Percentiles rank a stretch among this genome's conserved stretches.
Evolutionary conservation across 2,329 filamentous ascomycete species (phyloP).

Genomic region (Fusarium solani-melongenae): DNA sequence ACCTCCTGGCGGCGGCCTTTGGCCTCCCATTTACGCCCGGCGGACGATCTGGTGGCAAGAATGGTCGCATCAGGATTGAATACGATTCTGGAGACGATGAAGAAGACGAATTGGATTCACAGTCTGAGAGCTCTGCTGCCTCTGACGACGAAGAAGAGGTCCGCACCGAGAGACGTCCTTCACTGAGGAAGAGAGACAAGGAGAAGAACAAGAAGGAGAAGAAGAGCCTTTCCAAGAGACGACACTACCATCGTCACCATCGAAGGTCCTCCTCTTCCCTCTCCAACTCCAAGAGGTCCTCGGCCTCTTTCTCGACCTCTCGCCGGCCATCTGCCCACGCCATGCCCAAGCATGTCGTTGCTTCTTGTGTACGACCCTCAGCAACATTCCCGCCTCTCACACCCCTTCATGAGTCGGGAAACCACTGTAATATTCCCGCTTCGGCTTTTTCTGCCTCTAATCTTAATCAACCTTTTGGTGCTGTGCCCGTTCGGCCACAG

Average conservation of each 20-base stretch:
- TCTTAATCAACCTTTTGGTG: constrained; percentile 21
- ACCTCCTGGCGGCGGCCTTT: constrained; percentile 43
- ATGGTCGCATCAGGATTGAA: constrained; percentile 2
- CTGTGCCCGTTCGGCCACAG: constrained; percentile 22
- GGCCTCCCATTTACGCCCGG: constrained; percentile 39
- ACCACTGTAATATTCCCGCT: constrained; percentile 26
- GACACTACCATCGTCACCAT: background rate
- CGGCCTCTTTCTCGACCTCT: constrained; percentile 18
- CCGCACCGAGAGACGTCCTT: background rate
- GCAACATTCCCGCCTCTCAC: constrained; percentile 28
- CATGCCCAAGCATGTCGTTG: constrained; percentile 4
- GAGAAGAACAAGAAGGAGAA: background rate
- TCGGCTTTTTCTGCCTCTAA: constrained; percentile 24
- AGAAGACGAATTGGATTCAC: constrained; percentile 8
- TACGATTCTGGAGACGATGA: constrained; percentile 13
- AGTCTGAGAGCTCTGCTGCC: constrained; percentile 6
- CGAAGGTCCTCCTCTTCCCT: constrained; percentile 8
- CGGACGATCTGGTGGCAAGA: constrained; percentile 7
- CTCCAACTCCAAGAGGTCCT: constrained; percentile 11
- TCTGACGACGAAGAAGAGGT: constrained; percentile 11
- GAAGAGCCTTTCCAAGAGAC: constrained; percentile 6
- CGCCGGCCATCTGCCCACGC: constrained; percentile 8
- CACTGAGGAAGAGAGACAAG: background rate
- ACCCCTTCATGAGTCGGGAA: constrained; percentile 29
- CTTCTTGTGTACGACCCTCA: constrained; percentile 37